Evolutionary conservation across 2,329 filamentous ascomycete genomes (phyloP).

Genomic region (Pestalotiopsis sp.): DNA sequence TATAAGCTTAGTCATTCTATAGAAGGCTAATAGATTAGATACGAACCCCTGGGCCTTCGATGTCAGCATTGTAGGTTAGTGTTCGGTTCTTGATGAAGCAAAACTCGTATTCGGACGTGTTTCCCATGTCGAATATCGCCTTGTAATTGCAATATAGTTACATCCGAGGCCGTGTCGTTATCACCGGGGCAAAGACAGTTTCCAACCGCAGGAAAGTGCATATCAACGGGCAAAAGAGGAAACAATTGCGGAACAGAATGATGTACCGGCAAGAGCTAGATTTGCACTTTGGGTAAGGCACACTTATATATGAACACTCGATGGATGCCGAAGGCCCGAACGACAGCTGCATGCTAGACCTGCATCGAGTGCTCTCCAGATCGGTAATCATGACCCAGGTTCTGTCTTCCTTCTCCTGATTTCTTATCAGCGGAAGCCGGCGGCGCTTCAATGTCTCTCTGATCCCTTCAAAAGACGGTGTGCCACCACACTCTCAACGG

Average conservation of each 20-base stretch:
- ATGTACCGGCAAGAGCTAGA: neutral
- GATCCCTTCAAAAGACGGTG: neutral
- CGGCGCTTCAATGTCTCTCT: neutral
- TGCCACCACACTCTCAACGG: neutral
- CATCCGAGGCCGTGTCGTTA: neutral
- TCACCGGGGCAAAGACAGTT: neutral
- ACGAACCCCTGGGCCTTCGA: slow-evolving; percentile 12
- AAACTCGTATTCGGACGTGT: neutral
- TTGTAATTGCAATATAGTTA: neutral
- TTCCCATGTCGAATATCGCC: neutral
- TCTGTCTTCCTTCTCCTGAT: neutral
- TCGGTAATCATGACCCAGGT: neutral
- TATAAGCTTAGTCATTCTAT: neutral
- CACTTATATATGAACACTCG: neutral
- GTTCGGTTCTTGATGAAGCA: slow-evolving; percentile 12
- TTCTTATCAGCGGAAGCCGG: neutral
- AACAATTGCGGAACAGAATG: neutral
- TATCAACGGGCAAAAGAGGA: neutral
- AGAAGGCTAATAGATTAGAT: neutral
- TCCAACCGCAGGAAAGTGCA: neutral
- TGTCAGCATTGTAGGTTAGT: slow-evolving; percentile 3
- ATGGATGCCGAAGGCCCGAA: neutral
- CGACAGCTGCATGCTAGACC: neutral
- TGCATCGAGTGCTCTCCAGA: neutral
- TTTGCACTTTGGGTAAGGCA: neutral